Conservation (phyloP, 2,329 filamentous ascomycete species). For the Alternaria solani region DNA sequence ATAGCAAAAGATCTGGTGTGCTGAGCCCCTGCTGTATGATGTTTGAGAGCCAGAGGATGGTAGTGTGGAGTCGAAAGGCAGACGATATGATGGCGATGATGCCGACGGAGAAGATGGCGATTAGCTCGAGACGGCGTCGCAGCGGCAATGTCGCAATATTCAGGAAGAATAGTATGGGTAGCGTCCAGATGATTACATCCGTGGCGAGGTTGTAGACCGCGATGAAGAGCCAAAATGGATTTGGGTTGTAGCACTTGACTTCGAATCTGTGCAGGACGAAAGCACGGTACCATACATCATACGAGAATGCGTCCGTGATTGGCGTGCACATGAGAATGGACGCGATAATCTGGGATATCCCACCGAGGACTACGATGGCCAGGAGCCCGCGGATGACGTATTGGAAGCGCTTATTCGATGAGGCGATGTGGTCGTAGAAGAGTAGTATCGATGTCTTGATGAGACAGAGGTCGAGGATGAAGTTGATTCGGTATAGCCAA, state of each 20-base stretch:
- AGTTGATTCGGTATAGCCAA: conserved; percentile 42
- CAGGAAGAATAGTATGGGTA: conserved; percentile 56
- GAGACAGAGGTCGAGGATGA: conserved; percentile 39
- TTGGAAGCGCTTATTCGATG: conserved; percentile 39
- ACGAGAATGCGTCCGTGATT: conserved; percentile 37
- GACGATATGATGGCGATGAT: conserved; percentile 43
- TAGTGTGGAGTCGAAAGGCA: conserved; percentile 36
- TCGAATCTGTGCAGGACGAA: conserved; percentile 26
- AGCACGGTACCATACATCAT: conserved; percentile 28
- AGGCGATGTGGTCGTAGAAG: conserved; percentile 42
- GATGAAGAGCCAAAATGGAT: conserved; percentile 44
- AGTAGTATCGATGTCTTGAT: conserved; percentile 47
- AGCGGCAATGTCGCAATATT: conserved; percentile 55
- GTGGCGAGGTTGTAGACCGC: conserved; percentile 53
- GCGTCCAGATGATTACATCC: conserved; percentile 53
- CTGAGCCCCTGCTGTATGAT: conserved; percentile 25
- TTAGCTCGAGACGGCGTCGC: conserved; percentile 60
- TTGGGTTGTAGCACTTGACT: conserved; percentile 36
- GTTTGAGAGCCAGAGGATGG: conserved; percentile 37
- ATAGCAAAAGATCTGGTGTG: conserved; percentile 36
- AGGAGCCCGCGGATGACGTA: conserved; percentile 32
- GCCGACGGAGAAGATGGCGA: conserved; percentile 45
- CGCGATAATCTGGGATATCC: conserved; percentile 39
- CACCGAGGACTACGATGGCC: conserved; percentile 29
- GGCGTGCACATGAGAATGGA: conserved; percentile 40